Percentiles rank a stretch among this genome's conserved stretches.
Conservation (phyloP, 169 alveolate genomes). For the Besnoitia besnoiti region DNA sequence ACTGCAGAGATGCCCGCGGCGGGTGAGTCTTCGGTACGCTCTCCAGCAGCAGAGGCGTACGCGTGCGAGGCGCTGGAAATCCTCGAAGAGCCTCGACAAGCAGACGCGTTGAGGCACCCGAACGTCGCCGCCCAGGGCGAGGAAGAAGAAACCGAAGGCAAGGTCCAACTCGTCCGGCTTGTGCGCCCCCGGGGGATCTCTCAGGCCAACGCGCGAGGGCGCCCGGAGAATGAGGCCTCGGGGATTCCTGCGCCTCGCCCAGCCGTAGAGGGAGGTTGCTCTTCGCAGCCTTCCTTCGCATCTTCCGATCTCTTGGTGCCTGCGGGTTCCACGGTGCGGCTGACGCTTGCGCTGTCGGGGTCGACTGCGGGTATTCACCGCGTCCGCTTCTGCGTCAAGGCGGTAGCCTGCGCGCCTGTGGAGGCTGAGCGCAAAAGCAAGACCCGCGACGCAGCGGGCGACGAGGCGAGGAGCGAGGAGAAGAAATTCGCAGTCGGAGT, state of each 20-base stretch:
- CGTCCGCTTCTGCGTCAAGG: slow-evolving; percentile 56
- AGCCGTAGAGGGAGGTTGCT: neutral
- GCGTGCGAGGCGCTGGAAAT: neutral
- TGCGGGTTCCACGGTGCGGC: neutral
- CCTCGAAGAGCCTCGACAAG: neutral
- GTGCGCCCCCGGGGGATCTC: neutral
- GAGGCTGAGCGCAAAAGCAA: neutral
- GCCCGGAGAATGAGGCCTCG: too few relatives aligned
- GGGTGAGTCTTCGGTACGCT: too few relatives aligned
- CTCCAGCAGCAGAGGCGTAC: neutral
- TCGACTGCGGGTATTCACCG: slow-evolving; percentile 44
- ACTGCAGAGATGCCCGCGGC: neutral
- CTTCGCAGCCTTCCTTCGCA: neutral
- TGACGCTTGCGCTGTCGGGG: slow-evolving; percentile 29
- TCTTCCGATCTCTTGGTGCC: neutral
- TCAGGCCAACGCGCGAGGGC: too few relatives aligned
- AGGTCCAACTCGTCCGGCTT: neutral
- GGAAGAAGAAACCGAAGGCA: neutral
- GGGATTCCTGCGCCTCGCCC: too few relatives aligned
- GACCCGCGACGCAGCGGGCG: neutral
- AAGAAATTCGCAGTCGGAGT: neutral
- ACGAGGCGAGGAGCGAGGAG: neutral
- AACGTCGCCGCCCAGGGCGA: neutral
- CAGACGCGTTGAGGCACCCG: neutral
- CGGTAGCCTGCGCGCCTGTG: neutral